Evolutionary conservation across 306 rosid species (phyloP).

Genomic region (Arachis hypogaea): DNA sequence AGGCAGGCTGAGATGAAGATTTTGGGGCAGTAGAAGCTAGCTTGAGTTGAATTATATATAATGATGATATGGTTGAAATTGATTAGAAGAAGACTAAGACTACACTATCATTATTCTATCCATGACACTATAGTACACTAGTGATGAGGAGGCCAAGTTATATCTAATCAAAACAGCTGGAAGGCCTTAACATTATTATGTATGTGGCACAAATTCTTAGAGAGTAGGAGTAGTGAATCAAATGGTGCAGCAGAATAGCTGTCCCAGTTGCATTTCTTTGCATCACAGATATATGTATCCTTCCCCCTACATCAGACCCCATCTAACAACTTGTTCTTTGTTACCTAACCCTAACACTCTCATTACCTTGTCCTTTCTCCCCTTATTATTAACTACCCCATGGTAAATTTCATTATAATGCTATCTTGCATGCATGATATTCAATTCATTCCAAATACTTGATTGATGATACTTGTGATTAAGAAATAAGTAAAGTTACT

Average conservation of each 20-base stretch:
- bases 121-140: no score
- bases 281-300: background rate
- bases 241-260: background rate
- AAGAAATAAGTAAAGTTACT: no score
- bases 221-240: background rate
- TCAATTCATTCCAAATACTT: no score
- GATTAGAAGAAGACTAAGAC: no score
- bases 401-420: no score
- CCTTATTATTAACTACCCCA: no score
- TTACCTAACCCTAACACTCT: background rate
- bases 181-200: slow-evolving; percentile 22
- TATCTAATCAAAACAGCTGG: slow-evolving; percentile 69
- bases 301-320: slow-evolving; percentile 7
- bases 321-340: background rate
- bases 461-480: no score
- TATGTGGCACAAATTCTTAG: background rate
- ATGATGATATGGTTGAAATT: no score
- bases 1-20: slow-evolving; percentile 45
- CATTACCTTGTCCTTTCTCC: no score
- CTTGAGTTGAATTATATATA: no score
- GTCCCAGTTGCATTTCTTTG: slow-evolving; percentile 5
- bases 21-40: slow-evolving; percentile 39
- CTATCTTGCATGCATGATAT: no score
- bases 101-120: no score
- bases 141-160: background rate